Percentiles rank a stretch among this genome's conserved stretches.
Evolutionary conservation across 345 rosid genomes (phyloP).

Genomic region (Sisymbrium altissimum): DNA sequence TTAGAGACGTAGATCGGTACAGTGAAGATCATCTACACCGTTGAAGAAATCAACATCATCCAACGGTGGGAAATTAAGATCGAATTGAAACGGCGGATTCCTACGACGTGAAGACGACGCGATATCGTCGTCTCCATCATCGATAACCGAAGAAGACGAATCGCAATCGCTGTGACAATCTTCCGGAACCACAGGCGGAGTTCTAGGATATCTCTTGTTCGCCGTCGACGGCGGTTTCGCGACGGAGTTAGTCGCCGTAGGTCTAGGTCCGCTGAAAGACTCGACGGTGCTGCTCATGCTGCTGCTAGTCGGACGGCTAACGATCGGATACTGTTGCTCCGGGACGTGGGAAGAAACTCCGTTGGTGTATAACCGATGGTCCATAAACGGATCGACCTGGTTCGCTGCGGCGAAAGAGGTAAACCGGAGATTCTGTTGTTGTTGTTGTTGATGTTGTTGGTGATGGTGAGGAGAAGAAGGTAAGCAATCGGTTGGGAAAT

Average conservation of each 20-base stretch:
- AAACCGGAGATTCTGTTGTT: conserved; percentile 2
- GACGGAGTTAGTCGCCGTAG: conserved; percentile 21
- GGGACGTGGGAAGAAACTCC: conserved; percentile 13
- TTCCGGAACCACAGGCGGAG: conserved; percentile 63
- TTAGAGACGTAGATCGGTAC: conserved; percentile 83
- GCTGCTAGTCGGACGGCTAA: conserved; percentile 69
- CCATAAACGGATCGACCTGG: conserved; percentile 34
- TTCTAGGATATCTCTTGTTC: conserved; percentile 42
- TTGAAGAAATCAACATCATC: conserved; percentile 47
- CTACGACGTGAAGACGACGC: conserved; percentile 48
- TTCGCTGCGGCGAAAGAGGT: neutral
- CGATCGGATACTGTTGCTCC: conserved; percentile 14
- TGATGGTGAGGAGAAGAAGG: neutral
- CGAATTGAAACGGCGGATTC: conserved; percentile 51
- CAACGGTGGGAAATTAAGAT: conserved; percentile 81
- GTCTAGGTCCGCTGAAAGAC: conserved; percentile 79
- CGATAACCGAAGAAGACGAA: conserved; percentile 83
- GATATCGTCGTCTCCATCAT: conserved; percentile 45
- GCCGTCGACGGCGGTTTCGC: neutral
- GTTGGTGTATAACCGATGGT: conserved; percentile 40
- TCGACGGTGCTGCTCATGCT: conserved; percentile 95
- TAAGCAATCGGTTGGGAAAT: conserved; percentile 43
- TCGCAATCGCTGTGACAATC: conserved; percentile 94
- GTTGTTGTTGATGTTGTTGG: no score
- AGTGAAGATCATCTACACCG: conserved; percentile 58